phyloP scores from a whole-genome alignment of 768 basidiomycete genomes.

The Holtermanniella nyarrowii region DNA sequence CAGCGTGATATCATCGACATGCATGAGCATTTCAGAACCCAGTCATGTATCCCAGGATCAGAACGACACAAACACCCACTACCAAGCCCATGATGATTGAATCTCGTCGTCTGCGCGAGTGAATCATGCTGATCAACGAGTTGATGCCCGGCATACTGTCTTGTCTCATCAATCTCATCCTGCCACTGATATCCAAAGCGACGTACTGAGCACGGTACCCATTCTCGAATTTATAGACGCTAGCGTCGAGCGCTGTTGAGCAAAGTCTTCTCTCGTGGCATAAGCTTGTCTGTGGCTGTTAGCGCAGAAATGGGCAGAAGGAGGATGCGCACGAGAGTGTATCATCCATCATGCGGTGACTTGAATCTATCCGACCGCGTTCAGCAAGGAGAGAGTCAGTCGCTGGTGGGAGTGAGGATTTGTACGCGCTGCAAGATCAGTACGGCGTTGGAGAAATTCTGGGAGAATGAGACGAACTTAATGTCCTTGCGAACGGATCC shows the following conservation, averaged over 20 bases:
- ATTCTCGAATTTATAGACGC: slow-evolving; percentile 74
- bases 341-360: slow-evolving; percentile 89
- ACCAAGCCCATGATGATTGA: slow-evolving; percentile 76
- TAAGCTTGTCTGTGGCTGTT: slow-evolving; percentile 95
- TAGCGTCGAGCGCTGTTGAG: slow-evolving; percentile 64
- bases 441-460: background rate
- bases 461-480: slow-evolving; percentile 51
- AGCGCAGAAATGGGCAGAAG: no score
- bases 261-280: slow-evolving; percentile 88
- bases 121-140: slow-evolving; percentile 82
- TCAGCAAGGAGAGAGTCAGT: slow-evolving; percentile 81
- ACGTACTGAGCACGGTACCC: slow-evolving; percentile 67
- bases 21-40: slow-evolving; percentile 14
- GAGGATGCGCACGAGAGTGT: slow-evolving; percentile 71
- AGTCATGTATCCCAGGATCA: slow-evolving; percentile 49
- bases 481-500: slow-evolving; percentile 91
- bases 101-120: slow-evolving; percentile 77
- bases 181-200: background rate
- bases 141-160: slow-evolving; percentile 87
- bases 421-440: slow-evolving; percentile 61
- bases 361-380: slow-evolving; percentile 78
- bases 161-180: background rate
- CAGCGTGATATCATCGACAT: background rate
- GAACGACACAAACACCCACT: slow-evolving; percentile 72
- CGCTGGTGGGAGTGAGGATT: slow-evolving; percentile 55